These are phyloP conservation scores for Dactylellina sp. DNA, from an alignment of 2,329 filamentous ascomycete genomes.

Conservation along the genomic window DNA sequence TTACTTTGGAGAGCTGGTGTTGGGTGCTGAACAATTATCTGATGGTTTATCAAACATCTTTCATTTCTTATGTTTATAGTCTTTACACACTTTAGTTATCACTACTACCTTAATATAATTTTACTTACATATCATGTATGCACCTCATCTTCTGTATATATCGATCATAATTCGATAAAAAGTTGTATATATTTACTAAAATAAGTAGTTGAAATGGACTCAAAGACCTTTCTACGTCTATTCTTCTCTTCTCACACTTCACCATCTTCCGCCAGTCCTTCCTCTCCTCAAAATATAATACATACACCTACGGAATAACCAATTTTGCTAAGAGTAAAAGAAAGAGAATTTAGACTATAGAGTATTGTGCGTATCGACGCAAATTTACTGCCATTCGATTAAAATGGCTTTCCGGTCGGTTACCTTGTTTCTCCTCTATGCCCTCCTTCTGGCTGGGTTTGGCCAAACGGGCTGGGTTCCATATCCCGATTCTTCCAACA, in stretches of 20 bases:
- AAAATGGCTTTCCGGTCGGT: conserved; percentile 22
- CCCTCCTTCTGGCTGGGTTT: conserved; percentile 20
- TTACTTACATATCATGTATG: not conserved
- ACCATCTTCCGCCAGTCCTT: conserved; percentile 2
- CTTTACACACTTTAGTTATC: not conserved
- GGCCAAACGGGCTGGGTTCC: conserved; percentile 29
- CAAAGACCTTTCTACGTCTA: not conserved
- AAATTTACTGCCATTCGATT: not conserved
- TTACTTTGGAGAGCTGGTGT: not conserved
- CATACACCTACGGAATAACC: conserved; percentile 1
- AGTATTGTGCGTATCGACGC: too few species aligned
- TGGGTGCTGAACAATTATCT: not conserved
- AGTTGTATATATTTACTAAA: conserved; percentile 15
- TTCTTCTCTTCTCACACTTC: not conserved
- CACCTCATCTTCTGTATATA: not conserved
- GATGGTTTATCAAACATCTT: not conserved
- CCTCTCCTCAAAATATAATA: conserved; percentile 13
- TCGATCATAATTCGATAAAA: conserved; percentile 4
- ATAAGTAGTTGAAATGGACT: too few species aligned
- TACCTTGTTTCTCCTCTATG: conserved; percentile 19
- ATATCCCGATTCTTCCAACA: not conserved
- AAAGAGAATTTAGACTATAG: conserved; percentile 5
- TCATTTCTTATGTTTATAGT: conserved; percentile 2
- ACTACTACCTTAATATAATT: conserved; percentile 8
- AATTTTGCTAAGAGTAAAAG: conserved; percentile 16